Evolutionary conservation across 805 yeast genomes (phyloP).

Genomic region (Candida rishiriensis): DNA sequence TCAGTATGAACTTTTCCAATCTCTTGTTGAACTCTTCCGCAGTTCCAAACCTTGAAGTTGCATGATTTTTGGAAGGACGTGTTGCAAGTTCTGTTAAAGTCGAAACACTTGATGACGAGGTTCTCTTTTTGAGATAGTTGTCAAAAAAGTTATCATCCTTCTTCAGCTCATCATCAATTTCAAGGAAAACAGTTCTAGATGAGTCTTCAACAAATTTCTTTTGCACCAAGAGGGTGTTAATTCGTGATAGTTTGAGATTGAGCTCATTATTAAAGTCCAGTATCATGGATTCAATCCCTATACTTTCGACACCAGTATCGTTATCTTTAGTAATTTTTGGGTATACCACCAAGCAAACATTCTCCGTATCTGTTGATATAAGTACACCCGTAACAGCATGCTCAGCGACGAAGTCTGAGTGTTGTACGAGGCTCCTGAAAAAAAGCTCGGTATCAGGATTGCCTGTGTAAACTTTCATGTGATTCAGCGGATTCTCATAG

Average conservation of each 20-base stretch:
- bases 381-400: conserved; percentile 7
- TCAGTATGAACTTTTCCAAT: conserved; percentile 30
- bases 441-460: conserved; percentile 9
- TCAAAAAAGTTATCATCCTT: conserved; percentile 19
- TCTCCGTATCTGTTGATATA: conserved; percentile 8
- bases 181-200: conserved; percentile 7
- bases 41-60: conserved; percentile 1
- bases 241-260: conserved; percentile 6
- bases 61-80: not conserved
- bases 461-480: conserved; percentile 8
- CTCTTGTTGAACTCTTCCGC: conserved; percentile 10
- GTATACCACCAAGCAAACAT: conserved; percentile 11
- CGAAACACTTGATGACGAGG: conserved; percentile 1
- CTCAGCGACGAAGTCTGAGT: conserved; percentile 10
- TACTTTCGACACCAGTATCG: not conserved
- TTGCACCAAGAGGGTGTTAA: conserved; percentile 6
- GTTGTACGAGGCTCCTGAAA: conserved; percentile 7
- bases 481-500: conserved; percentile 1
- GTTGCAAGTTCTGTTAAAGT: not conserved
- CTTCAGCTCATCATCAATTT: conserved; percentile 9
- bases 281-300: conserved; percentile 9
- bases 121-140: conserved; percentile 16
- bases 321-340: conserved; percentile 4
- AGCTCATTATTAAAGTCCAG: conserved; percentile 12
- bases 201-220: not conserved